Conservation (phyloP, 306 rosid species). For the Glycine soja region DNA sequence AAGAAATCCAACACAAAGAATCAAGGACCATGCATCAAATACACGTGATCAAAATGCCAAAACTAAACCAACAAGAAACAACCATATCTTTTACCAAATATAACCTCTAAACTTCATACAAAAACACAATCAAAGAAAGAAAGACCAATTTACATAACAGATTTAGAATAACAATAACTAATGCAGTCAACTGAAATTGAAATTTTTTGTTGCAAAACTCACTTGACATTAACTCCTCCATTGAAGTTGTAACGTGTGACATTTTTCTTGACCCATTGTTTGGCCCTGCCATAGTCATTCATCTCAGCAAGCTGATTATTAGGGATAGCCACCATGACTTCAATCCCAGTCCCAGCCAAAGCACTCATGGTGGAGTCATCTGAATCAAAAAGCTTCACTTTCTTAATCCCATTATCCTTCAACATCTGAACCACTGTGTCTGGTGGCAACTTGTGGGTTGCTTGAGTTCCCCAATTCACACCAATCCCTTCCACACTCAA, state of each 20-base stretch:
- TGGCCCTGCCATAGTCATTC: conserved; percentile 67
- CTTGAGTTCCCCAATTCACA: conserved; percentile 96
- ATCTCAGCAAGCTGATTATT: conserved; percentile 79
- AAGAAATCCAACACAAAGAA: conserved; percentile 26
- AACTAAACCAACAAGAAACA: not conserved
- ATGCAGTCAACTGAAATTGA: not conserved
- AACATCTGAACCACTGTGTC: conserved; percentile 80
- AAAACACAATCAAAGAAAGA: not conserved
- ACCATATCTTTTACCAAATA: not conserved
- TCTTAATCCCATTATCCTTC: conserved; percentile 84
- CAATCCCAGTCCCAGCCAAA: conserved; percentile 74
- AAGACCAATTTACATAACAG: not conserved
- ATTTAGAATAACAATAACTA: not conserved
- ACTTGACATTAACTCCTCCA: conserved; percentile 94
- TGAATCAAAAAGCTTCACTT: conserved; percentile 94
- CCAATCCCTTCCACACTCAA: conserved; percentile 76
- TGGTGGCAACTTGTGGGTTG: conserved; percentile 80
- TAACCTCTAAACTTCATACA: not conserved
- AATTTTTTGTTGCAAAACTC: conserved; percentile 14
- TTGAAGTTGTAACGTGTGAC: conserved; percentile 76
- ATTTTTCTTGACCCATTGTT: conserved; percentile 81
- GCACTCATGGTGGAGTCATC: conserved; percentile 80
- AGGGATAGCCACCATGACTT: conserved; percentile 97
- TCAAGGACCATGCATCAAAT: conserved; percentile 29
- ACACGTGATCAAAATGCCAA: not conserved